These are phyloP conservation scores for Akanthomyces lecanii DNA, from an alignment of 2,329 filamentous ascomycete species.

Conservation along the genomic window DNA sequence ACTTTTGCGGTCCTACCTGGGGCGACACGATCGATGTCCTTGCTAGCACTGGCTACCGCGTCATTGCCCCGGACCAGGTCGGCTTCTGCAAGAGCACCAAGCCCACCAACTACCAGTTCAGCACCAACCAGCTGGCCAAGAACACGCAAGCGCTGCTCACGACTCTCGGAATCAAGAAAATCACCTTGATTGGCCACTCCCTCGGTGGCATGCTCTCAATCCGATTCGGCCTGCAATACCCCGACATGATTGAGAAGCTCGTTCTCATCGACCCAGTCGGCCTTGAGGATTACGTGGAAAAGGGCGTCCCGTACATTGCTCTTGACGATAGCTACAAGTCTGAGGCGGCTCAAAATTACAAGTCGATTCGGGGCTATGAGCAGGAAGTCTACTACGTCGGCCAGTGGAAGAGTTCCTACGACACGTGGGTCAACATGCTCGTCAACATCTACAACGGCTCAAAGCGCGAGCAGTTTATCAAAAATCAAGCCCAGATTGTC, in stretches of 20 bases:
- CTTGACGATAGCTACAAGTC: constrained; percentile 36
- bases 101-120: constrained; percentile 48
- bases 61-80: constrained; percentile 51
- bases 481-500: constrained; percentile 46
- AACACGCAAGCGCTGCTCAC: constrained; percentile 48
- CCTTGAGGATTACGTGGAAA: constrained; percentile 49
- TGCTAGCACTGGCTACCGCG: constrained; percentile 42
- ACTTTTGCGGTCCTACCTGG: constrained; percentile 54
- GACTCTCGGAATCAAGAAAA: constrained; percentile 38
- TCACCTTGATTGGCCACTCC: constrained; percentile 50
- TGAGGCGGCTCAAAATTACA: constrained; percentile 40
- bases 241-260: constrained; percentile 37
- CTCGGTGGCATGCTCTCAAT: constrained; percentile 52
- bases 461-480: constrained; percentile 39
- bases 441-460: constrained; percentile 46
- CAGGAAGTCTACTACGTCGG: constrained; percentile 45
- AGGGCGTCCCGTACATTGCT: constrained; percentile 44
- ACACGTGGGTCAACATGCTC: constrained; percentile 53
- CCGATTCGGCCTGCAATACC: constrained; percentile 49
- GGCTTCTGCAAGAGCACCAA: constrained; percentile 57
- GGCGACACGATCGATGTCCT: constrained; percentile 42
- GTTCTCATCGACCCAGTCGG: constrained; percentile 50
- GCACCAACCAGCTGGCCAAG: constrained; percentile 45
- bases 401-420: constrained; percentile 46
- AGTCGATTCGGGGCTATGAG: constrained; percentile 43